Evolutionary conservation across 2,329 filamentous ascomycete species (phyloP).

Genomic region (Coniochaeta ligniaria): DNA sequence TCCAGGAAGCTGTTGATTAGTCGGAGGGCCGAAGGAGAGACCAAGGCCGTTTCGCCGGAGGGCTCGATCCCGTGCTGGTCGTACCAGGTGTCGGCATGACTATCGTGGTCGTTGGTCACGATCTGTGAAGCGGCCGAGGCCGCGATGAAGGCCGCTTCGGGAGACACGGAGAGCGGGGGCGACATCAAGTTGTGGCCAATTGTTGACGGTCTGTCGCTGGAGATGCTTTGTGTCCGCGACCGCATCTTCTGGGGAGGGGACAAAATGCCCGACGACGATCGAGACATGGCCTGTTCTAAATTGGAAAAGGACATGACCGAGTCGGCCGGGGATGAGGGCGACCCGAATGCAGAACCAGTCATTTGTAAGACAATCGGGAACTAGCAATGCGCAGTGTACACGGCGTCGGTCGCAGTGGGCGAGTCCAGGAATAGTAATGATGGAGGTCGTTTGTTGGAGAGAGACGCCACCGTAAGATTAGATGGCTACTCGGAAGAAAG

Average conservation of each 20-base stretch:
- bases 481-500: background rate
- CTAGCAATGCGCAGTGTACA: background rate
- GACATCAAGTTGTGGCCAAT: constrained; percentile 53
- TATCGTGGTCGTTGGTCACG: constrained; percentile 80
- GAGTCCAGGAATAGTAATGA: constrained; percentile 1
- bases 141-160: constrained; percentile 81
- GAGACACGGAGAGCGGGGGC: constrained; percentile 63
- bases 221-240: constrained; percentile 57
- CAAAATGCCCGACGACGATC: constrained; percentile 16
- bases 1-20: constrained; percentile 91
- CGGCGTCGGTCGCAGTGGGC: background rate
- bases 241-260: constrained; percentile 18
- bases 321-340: background rate
- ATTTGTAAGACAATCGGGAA: constrained; percentile 1
- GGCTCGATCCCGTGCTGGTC: constrained; percentile 61
- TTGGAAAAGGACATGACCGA: constrained; percentile 7
- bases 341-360: background rate
- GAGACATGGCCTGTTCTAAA: constrained; percentile 17
- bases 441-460: background rate
- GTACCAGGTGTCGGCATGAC: constrained; percentile 61
- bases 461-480: background rate
- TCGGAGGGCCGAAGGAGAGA: constrained; percentile 65
- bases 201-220: constrained; percentile 62
- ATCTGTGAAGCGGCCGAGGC: constrained; percentile 83
- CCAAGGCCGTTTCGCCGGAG: constrained; percentile 60